Conservation (phyloP, 768 basidiomycete species). For the Scleroderma citrinum region DNA sequence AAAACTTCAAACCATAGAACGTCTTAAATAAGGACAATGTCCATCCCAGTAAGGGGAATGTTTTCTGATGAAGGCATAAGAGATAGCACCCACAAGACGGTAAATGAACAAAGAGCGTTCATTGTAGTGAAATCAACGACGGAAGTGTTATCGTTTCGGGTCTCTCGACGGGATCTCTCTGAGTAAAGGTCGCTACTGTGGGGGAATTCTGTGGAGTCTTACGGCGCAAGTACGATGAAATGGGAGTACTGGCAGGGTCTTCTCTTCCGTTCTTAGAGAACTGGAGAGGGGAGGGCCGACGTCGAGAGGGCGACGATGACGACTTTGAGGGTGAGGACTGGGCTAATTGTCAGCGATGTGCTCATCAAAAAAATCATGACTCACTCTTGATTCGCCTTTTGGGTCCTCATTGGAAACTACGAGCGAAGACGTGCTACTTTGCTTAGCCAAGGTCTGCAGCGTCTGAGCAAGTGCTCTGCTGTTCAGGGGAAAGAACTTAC, state of each 20-base stretch:
- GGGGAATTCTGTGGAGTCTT: slow-evolving; percentile 74
- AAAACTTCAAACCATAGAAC: slow-evolving; percentile 12
- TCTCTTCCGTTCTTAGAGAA: slow-evolving; percentile 48
- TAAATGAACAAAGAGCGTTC: slow-evolving; percentile 40
- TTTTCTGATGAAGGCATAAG: neutral
- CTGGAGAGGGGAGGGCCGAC: slow-evolving; percentile 39
- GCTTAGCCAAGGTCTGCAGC: slow-evolving; percentile 36
- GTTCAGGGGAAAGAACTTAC: slow-evolving; percentile 10
- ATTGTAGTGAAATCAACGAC: slow-evolving; percentile 36
- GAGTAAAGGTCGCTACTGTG: slow-evolving; percentile 57
- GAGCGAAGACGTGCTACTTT: slow-evolving; percentile 42
- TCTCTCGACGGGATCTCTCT: slow-evolving; percentile 23
- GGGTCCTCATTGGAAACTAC: slow-evolving; percentile 16
- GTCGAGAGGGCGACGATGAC: slow-evolving; percentile 38
- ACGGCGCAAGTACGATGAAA: slow-evolving; percentile 74
- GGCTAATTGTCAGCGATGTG: slow-evolving; percentile 25
- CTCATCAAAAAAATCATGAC: slow-evolving; percentile 26
- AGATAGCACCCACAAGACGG: slow-evolving; percentile 39
- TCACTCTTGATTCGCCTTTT: slow-evolving; percentile 25
- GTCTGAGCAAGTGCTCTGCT: neutral
- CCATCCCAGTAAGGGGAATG: too few species aligned
- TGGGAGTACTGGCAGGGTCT: slow-evolving; percentile 62
- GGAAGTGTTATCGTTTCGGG: slow-evolving; percentile 21
- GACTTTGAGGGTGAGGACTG: slow-evolving; percentile 31
- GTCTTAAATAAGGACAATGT: slow-evolving; percentile 9